Base-by-base conservation (phyloP, 768 basidiomycete genomes). In the Crassisporium funariophilum region DNA sequence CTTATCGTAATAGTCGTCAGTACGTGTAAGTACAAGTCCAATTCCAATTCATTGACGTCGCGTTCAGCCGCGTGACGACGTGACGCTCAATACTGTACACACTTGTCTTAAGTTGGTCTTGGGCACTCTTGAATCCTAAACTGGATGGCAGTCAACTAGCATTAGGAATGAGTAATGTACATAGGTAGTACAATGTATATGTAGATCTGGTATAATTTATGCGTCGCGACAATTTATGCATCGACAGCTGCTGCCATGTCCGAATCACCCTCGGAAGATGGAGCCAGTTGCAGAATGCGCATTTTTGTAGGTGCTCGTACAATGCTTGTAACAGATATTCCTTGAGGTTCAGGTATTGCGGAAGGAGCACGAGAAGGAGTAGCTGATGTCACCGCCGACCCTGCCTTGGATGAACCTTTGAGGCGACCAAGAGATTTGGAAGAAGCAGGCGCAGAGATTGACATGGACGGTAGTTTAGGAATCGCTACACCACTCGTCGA, bases 261-360 rank as follows among this genome's bases (percentile, higher is more conserved):
- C 35, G 74, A 72, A 51, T 82, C 80, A 11, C 73, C 75, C 34
- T 64, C 77, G 49, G 76, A 76, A 13, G 72, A 67, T 10, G 79
- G 77, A 8, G 74, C 74, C 35, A 72, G 59, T 37, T 81, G 70
- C n/a, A 78, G 77, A 48, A 77, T 83, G 48, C 84, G 73, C 83
- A 86, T 83, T 62, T 84, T 85, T 20, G 84, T 81, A 22, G 80
- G 82, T 13, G 78, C 75, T 35, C 77, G 75, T 5, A 73, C 68
- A 19, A 58, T 47, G 38, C 64, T 68, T n/a, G 63, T 58, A 37
- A 59, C 49, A 23, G 54, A 47, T 21, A 50, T 46, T 35, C 50
- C 38, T 15, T 69, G 67, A 5, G 61, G 50, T 40, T 82, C 82
- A 4, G 74, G 75, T 23, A 71, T 74, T 2, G 70, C 73, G 1